Percentiles rank a stretch among this genome's conserved stretches.
Evolutionary conservation across 805 yeast species (phyloP).

Genomic region (Ogataea sp.): DNA sequence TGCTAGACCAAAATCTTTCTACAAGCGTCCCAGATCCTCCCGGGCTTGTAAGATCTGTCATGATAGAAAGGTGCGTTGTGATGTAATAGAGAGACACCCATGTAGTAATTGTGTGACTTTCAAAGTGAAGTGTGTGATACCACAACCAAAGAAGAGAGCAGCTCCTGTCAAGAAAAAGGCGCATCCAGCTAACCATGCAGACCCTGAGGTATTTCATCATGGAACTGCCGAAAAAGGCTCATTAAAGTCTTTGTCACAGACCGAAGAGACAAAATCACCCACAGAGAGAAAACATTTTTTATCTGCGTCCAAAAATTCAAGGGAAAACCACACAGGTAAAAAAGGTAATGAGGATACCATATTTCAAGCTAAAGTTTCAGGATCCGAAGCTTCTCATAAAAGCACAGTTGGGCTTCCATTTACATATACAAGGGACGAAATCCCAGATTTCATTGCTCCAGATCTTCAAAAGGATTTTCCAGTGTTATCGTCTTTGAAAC

Average conservation of each 20-base stretch:
- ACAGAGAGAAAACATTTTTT: no score
- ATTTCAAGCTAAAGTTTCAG: no score
- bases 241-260: no score
- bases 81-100: constrained; percentile 49
- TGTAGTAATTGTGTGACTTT: constrained; percentile 68
- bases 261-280: no score
- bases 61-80: constrained; percentile 74
- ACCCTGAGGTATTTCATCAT: no score
- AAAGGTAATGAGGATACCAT: no score
- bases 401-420: neutral
- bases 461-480: constrained; percentile 1
- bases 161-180: neutral
- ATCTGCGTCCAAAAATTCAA: no score
- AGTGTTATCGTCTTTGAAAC: neutral
- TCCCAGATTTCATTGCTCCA: neutral
- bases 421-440: neutral
- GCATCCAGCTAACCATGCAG: no score
- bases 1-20: neutral
- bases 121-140: constrained; percentile 63
- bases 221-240: no score
- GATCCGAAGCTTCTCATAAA: neutral
- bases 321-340: neutral
- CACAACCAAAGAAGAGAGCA: constrained; percentile 22
- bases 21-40: constrained; percentile 51
- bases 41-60: constrained; percentile 77